Conservation (phyloP, 768 basidiomycete species). For the Hydnomerulius pinastri region DNA sequence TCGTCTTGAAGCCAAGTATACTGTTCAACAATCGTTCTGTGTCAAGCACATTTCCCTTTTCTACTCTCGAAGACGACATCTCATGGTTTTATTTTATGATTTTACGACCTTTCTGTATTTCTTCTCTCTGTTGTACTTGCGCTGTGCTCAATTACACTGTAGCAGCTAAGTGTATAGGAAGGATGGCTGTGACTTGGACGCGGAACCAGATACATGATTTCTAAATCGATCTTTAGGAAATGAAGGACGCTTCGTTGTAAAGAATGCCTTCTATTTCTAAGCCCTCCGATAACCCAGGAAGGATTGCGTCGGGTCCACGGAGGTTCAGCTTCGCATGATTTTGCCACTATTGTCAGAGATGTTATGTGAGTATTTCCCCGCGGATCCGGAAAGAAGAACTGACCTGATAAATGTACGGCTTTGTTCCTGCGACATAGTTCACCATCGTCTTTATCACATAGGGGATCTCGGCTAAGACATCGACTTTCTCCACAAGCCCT, state of each 20-base stretch:
- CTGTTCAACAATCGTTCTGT: too few species aligned
- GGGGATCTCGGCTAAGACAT: conserved; percentile 94
- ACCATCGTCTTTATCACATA: conserved; percentile 90
- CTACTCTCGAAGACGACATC: not conserved
- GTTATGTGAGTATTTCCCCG: not conserved
- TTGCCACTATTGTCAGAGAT: conserved; percentile 45
- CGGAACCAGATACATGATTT: not conserved
- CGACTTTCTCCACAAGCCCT: conserved; percentile 89
- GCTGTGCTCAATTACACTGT: not conserved
- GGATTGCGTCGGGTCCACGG: conserved; percentile 40
- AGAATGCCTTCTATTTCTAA: conserved; percentile 61
- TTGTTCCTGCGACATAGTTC: conserved; percentile 89
- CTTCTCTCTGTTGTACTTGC: not conserved
- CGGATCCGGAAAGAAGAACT: conserved; percentile 21
- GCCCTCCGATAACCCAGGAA: conserved; percentile 42
- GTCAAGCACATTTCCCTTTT: too few species aligned
- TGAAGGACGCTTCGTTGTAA: conserved; percentile 93
- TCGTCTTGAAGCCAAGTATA: not conserved
- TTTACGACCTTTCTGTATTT: conserved; percentile 3
- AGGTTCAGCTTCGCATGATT: conserved; percentile 56
- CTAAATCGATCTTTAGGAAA: conserved; percentile 48
- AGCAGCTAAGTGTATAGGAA: conserved; percentile 12
- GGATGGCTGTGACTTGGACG: conserved; percentile 3
- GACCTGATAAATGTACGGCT: conserved; percentile 94
- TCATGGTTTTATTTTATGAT: not conserved